These are phyloP conservation scores for Oehlia diaphana DNA, from an alignment of 192 early-diverging fungal species.

Conservation along the genomic window DNA sequence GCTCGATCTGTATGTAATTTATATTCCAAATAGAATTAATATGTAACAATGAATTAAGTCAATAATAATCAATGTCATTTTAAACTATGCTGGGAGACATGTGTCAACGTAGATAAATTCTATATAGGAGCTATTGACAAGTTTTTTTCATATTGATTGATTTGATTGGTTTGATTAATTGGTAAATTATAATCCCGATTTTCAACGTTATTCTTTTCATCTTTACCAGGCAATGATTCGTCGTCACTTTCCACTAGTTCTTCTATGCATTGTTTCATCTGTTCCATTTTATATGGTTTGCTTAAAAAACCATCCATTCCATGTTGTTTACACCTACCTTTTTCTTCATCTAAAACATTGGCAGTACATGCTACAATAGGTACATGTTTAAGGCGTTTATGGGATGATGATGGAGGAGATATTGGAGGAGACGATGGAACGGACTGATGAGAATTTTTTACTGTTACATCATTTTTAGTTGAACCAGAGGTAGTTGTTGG, in stretches of 20 bases:
- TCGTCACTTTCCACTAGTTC: neutral
- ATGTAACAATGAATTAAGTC: neutral
- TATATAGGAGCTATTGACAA: neutral
- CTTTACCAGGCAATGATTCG: neutral
- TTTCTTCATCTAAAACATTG: neutral
- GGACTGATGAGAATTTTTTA: neutral
- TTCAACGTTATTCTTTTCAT: neutral
- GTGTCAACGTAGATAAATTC: neutral
- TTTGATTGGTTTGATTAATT: neutral
- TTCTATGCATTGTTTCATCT: neutral
- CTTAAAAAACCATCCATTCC: slow-evolving; percentile 4
- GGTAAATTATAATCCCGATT: neutral
- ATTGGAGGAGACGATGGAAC: neutral
- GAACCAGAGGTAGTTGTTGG: neutral
- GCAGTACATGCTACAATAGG: slow-evolving; percentile 5
- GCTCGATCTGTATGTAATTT: neutral
- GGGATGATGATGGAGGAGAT: neutral
- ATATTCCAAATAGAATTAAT: no score
- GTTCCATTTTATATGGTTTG: slow-evolving; percentile 2
- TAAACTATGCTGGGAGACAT: neutral
- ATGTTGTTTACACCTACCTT: neutral
- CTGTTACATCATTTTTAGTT: neutral
- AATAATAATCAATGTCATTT: neutral
- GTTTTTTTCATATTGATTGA: neutral
- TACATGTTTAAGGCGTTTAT: neutral